Conservation (phyloP, 768 basidiomycete genomes). For the Lactifluus volemus region DNA sequence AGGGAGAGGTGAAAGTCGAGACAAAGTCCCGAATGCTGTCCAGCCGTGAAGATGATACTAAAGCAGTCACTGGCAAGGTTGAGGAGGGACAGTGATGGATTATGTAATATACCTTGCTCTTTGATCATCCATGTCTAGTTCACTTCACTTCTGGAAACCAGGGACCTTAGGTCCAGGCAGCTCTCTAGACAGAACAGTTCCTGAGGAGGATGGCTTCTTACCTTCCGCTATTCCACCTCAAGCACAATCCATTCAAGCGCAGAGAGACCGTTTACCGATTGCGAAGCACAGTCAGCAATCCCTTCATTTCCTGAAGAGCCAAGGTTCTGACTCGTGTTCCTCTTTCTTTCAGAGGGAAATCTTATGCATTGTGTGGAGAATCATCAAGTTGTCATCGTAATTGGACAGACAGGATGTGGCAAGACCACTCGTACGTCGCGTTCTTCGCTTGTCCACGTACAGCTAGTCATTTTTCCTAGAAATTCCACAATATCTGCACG, state of each 20-base stretch:
- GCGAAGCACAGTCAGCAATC: conserved; percentile 67
- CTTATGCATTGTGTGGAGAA: conserved; percentile 80
- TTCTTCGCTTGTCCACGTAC: background rate
- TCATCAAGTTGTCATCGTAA: conserved; percentile 76
- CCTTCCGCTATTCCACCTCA: conserved; percentile 51
- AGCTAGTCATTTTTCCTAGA: conserved; percentile 38
- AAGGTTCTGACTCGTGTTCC: background rate
- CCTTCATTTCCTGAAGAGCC: background rate
- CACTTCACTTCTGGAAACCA: conserved; percentile 83
- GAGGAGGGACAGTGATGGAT: background rate
- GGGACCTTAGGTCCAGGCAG: conserved; percentile 81
- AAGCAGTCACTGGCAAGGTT: background rate
- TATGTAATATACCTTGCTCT: conserved; percentile 10
- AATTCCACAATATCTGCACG: conserved; percentile 88
- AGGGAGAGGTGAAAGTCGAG: conserved; percentile 6
- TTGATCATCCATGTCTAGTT: conserved; percentile 32
- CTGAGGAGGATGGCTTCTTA: conserved; percentile 64
- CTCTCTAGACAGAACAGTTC: conserved; percentile 73
- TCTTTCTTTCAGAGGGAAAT: conserved; percentile 47
- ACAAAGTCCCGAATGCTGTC: background rate
- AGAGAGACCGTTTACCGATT: conserved; percentile 81
- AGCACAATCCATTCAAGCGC: conserved; percentile 56
- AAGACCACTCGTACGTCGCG: conserved; percentile 85
- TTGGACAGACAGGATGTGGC: conserved; percentile 94
- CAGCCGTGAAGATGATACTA: background rate